Base-by-base conservation (phyloP, 2,329 filamentous ascomycete species). In the Penicillium sp. region DNA sequence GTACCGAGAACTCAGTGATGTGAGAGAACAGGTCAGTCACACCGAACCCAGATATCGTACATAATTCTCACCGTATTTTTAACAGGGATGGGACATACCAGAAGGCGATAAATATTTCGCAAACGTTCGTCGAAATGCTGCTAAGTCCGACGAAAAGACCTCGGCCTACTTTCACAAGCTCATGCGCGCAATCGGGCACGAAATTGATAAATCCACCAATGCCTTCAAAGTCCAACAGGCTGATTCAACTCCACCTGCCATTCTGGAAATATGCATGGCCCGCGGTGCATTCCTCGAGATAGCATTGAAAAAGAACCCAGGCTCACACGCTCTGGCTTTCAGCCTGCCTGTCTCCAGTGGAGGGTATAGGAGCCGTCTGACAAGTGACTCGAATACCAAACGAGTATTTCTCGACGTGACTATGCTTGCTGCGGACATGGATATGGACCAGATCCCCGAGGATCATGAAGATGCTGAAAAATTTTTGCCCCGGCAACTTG, bases 261-360 rank as follows among this genome's bases (percentile, higher is more conserved):
- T 84, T 19, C 75, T 86, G 1, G 82, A 85, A 59, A 72, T 83
- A 57, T 83, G 82, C 65, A 78, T 81, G 71, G 82, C 82, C 0
- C 82, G 82, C 0, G 82, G 82, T 5, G 82, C 78, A 1, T 85
- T 82, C 59, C 66, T 79, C 3, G 57, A 61, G 0, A 68, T 66
- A 9, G 74, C 74, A 0, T 58, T 82, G 26, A 35, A 64, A 4
- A 56, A 61, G 11, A 79, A 77, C 46, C 75, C 68, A 0, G 33
- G 45, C 0, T 70, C 77, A 3, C 66, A 67, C 17, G 63, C 59
- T 17, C 28, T 50, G 14, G 37, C 47, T 14, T 50, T 50, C 10
- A 50, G 33, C 14, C 17, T 42, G 6, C 48, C 48, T 26, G 12
- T 17, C 16, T 50, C 48, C 6, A 11, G 14, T 33, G 48, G 48